Evolutionary conservation across 2,329 filamentous ascomycete species (phyloP).

Genomic region (Cordyceps militaris): DNA sequence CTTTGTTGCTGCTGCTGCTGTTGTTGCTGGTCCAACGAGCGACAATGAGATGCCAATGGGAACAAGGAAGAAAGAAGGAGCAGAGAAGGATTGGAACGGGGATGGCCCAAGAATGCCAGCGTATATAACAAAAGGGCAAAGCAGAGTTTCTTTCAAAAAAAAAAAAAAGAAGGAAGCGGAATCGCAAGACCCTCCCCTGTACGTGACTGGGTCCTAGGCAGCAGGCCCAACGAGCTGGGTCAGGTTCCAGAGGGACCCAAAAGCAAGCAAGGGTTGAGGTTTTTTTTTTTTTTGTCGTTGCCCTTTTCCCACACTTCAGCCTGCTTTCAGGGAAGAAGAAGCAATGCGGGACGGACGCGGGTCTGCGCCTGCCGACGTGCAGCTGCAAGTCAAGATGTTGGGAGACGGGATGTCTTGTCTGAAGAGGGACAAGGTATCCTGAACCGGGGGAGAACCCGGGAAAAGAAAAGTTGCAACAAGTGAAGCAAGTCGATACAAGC

Average conservation of each 20-base stretch:
- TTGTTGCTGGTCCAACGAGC: background rate
- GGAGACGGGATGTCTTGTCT: background rate
- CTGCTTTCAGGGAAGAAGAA: background rate
- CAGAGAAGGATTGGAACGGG: background rate
- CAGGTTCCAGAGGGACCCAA: background rate
- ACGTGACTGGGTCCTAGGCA: background rate
- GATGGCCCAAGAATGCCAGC: background rate
- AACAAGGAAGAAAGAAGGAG: background rate
- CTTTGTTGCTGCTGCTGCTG: background rate
- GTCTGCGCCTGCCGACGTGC: background rate
- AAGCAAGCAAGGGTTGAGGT: constrained; percentile 1
- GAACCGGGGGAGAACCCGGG: background rate
- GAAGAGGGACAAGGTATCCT: background rate
- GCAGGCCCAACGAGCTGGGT: constrained; percentile 3
- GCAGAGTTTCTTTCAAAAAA: background rate
- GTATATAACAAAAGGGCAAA: background rate
- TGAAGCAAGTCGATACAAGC: background rate
- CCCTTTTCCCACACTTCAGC: background rate
- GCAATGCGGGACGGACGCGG: background rate
- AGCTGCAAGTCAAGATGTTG: background rate
- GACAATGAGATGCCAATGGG: background rate
- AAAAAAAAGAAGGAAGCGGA: background rate
- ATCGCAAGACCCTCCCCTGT: background rate
- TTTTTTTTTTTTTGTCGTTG: background rate
- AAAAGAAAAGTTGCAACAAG: background rate